Base-by-base conservation (phyloP, 2,329 filamentous ascomycete genomes). In the Fusarium heterosporum region DNA sequence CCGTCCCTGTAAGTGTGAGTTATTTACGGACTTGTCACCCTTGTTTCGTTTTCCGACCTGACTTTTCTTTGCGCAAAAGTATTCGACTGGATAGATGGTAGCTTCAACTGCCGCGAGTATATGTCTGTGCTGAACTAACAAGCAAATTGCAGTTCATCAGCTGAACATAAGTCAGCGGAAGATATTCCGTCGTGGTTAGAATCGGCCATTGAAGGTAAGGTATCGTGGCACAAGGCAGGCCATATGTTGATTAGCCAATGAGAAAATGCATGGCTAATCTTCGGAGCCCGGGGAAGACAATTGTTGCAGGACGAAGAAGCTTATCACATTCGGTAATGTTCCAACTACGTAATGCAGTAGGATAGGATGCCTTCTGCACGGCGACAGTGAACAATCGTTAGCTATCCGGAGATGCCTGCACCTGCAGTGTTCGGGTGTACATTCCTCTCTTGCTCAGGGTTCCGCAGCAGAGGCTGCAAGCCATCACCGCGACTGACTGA, bases 171-270 rank as follows among this genome's bases (percentile, higher is more conserved):
- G 19, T 25, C 26, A 54, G 66, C 62, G 66, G 66, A 67, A 69
- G n/a, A 25, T 29, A 28, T 61, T 67, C 63, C 66, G 66, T 46
- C 49, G 39, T 64, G 66, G 62, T 40, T 69, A 56, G 53, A 64
- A 54, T 56, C 66, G 66, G 66, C 45, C 41, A 46, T 66, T 43
- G 32, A 47, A 57, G 39, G 41, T 38, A 43, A 61, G 46, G 42
- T 30, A 50, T 42, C 25, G 47, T 32, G 47, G 48, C 48, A 42
- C 22, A 22, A 22, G 22, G 22, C 6, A 22, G 22, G 22, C 22
- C 22, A 22, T 22, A 22, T 22, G 22, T 4, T 22, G 6, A 22
- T 22, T 6, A 30, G 14, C 46, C 46, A 61, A 56, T 56, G 38
- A 46, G 17, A 30, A 43, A 59, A 51, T 61, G 17, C 11, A 52